Percentiles rank a stretch among this genome's conserved stretches.
Evolutionary conservation across 2,329 filamentous ascomycete genomes (phyloP).

Genomic region (Exophiala sideris): DNA sequence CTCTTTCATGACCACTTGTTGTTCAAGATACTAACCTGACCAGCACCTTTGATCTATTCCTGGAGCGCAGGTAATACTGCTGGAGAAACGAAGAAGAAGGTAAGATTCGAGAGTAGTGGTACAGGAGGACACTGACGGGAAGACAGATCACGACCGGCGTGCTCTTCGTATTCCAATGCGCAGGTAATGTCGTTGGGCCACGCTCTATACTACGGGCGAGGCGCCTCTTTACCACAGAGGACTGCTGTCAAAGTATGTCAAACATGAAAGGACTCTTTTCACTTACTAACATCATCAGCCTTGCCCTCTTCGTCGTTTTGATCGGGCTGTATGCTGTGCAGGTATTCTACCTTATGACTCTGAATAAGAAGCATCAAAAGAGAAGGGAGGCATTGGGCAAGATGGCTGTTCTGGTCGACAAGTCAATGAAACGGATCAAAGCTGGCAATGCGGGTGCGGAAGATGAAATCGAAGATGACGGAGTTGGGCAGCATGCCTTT

Average conservation of each 20-base stretch:
- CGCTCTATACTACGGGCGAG: conserved; percentile 61
- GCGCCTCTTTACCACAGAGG: conserved; percentile 58
- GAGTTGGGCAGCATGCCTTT: conserved; percentile 30
- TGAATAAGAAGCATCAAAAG: conserved; percentile 47
- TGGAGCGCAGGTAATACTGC: conserved; percentile 64
- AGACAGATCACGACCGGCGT: conserved; percentile 55
- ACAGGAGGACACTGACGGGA: not conserved
- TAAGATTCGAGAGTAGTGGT: not conserved
- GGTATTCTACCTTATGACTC: conserved; percentile 32
- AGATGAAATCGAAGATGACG: conserved; percentile 29
- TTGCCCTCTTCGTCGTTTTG: conserved; percentile 60
- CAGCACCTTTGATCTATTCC: conserved; percentile 63
- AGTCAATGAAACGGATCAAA: conserved; percentile 49
- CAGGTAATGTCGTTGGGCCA: conserved; percentile 62
- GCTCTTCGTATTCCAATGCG: conserved; percentile 63
- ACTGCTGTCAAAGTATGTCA: conserved; percentile 52
- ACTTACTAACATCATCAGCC: conserved; percentile 30
- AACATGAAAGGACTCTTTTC: not conserved
- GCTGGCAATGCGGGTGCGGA: conserved; percentile 26
- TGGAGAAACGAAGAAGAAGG: conserved; percentile 67
- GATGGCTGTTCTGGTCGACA: conserved; percentile 55
- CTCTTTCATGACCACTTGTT: no score
- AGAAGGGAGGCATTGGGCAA: conserved; percentile 59
- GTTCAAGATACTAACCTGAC: conserved; percentile 1
- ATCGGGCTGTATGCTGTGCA: conserved; percentile 47